Evolutionary conservation across 345 rosid genomes (phyloP).

Genomic region (Microcos paniculata): DNA sequence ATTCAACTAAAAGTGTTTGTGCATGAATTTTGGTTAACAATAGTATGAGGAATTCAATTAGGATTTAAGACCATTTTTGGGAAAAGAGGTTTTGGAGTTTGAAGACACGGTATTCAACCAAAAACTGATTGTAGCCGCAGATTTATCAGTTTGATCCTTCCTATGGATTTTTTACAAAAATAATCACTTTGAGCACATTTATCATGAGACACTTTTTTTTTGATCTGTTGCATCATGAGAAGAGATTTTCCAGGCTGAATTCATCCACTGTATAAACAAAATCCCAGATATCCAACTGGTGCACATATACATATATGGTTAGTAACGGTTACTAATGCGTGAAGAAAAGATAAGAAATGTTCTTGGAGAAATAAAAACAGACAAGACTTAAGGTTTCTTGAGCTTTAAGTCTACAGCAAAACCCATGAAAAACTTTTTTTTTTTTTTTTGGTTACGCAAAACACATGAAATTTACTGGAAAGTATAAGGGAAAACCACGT

Average conservation of each 20-base stretch:
- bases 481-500: slow-evolving; percentile 9
- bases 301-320: neutral
- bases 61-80: neutral
- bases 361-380: slow-evolving; percentile 18
- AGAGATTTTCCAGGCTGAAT: neutral
- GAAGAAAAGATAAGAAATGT: neutral
- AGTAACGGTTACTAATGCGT: neutral
- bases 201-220: neutral
- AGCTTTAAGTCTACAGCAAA: slow-evolving; percentile 16
- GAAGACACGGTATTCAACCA: neutral
- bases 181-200: slow-evolving; percentile 5
- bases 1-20: neutral
- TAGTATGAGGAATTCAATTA: neutral
- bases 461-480: slow-evolving; percentile 12
- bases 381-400: slow-evolving; percentile 9
- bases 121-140: neutral
- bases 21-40: neutral
- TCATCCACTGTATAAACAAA: slow-evolving; percentile 1
- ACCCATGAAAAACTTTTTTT: no score
- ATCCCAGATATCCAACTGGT: neutral
- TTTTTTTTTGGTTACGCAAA: no score
- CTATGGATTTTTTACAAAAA: neutral
- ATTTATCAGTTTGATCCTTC: neutral
- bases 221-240: neutral
- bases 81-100: neutral